Conservation (phyloP, 2,329 filamentous ascomycete species). For the Xylariales sp. region DNA sequence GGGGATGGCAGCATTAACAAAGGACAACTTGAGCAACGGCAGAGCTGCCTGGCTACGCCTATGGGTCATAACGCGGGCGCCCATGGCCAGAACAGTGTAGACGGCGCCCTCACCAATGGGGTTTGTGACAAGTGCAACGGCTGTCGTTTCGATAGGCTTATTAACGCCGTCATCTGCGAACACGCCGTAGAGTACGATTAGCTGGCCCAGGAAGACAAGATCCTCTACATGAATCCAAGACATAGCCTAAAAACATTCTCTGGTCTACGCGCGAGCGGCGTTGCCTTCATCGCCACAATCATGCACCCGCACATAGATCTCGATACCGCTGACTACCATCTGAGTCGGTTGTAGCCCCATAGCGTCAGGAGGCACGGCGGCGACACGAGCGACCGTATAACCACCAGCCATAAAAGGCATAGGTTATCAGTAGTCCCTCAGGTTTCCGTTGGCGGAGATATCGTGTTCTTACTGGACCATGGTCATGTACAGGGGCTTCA, state of each 20-base stretch:
- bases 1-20: neutral
- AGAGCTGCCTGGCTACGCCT: conserved; percentile 8
- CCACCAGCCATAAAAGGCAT: conserved; percentile 22
- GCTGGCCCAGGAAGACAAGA: conserved; percentile 9
- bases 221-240: too few species aligned
- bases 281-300: conserved; percentile 26
- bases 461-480: neutral
- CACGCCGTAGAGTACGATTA: conserved; percentile 9
- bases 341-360: conserved; percentile 22
- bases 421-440: conserved; percentile 20
- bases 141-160: conserved; percentile 11
- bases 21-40: neutral
- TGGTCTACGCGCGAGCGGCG: too few species aligned
- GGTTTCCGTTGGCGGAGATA: neutral
- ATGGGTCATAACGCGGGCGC: conserved; percentile 14
- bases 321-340: conserved; percentile 27
- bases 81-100: conserved; percentile 13
- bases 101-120: conserved; percentile 13
- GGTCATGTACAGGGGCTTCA: neutral
- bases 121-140: conserved; percentile 12
- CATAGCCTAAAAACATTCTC: too few species aligned
- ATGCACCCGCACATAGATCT: conserved; percentile 27
- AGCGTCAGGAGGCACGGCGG: conserved; percentile 25
- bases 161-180: conserved; percentile 8
- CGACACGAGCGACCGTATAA: conserved; percentile 28